phyloP scores from a whole-genome alignment of 768 basidiomycete species.

The Antrodiella citrinella region DNA sequence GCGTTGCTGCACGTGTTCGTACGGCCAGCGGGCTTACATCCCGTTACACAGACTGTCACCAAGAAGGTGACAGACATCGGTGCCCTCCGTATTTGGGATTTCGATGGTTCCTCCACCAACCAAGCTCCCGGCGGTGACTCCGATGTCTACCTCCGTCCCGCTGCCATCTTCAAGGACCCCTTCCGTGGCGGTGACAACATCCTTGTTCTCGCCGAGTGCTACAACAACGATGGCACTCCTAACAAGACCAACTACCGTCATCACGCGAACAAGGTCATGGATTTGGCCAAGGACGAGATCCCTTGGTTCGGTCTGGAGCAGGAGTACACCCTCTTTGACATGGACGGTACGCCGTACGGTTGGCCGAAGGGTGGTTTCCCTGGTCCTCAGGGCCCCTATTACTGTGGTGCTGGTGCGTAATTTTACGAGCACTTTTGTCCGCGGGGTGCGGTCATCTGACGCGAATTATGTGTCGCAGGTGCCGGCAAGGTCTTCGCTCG shows the following conservation, averaged over 20 bases:
- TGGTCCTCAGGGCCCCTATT: slow-evolving; percentile 98
- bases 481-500: slow-evolving; percentile 97
- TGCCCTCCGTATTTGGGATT: slow-evolving; percentile 96
- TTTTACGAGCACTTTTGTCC: slow-evolving; percentile 8
- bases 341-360: slow-evolving; percentile 82
- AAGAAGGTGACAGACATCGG: slow-evolving; percentile 83
- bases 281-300: slow-evolving; percentile 64
- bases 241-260: slow-evolving; percentile 96
- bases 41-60: slow-evolving; percentile 65
- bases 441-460: background rate
- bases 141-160: slow-evolving; percentile 96
- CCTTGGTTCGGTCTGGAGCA: slow-evolving; percentile 99
- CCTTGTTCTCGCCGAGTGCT: slow-evolving; percentile 92
- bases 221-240: slow-evolving; percentile 98
- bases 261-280: slow-evolving; percentile 92
- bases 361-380: slow-evolving; percentile 99
- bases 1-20: too few relatives aligned
- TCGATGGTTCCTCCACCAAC: slow-evolving; percentile 96
- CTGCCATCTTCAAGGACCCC: slow-evolving; percentile 96
- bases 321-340: slow-evolving; percentile 96
- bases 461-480: slow-evolving; percentile 35
- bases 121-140: slow-evolving; percentile 95
- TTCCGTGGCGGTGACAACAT: slow-evolving; percentile 99
- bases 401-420: slow-evolving; percentile 90
- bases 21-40: slow-evolving; percentile 8